Evolutionary conservation across 2,329 filamentous ascomycete species (phyloP).

Genomic region (Alternaria triticina): DNA sequence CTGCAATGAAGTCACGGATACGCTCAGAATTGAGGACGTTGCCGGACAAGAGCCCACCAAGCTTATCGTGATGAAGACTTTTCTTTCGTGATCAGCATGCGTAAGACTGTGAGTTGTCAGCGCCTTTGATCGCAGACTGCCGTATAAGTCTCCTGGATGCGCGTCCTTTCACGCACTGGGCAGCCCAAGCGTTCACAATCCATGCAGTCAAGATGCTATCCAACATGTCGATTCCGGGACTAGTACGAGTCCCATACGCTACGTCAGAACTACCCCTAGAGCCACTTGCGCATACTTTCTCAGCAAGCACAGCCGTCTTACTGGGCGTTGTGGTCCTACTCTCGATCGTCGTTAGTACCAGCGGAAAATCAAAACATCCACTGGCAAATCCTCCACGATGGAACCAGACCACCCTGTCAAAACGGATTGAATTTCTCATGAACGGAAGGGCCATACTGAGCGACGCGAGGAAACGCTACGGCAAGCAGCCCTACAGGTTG

Average conservation of each 20-base stretch:
- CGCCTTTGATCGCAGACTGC: neutral
- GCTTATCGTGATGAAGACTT: neutral
- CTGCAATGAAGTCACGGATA: neutral
- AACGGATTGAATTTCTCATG: neutral
- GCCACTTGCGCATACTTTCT: neutral
- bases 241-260: neutral
- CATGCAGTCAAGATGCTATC: neutral
- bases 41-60: neutral
- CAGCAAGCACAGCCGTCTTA: neutral
- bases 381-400: neutral
- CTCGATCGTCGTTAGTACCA: neutral
- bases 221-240: neutral
- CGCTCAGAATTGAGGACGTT: neutral
- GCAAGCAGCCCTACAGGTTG: constrained; percentile 2
- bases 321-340: neutral
- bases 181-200: neutral
- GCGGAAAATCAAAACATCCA: neutral
- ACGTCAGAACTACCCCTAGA: accelerated
- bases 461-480: neutral
- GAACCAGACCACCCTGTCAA: neutral
- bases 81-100: neutral
- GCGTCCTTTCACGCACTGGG: neutral
- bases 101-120: accelerated
- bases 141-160: neutral
- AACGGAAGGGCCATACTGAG: neutral